A percentile compares a stretch with the other conserved stretches of the same genome.
phyloP scores from a whole-genome alignment of 2,329 filamentous ascomycete species.

The Cytospora mali region DNA sequence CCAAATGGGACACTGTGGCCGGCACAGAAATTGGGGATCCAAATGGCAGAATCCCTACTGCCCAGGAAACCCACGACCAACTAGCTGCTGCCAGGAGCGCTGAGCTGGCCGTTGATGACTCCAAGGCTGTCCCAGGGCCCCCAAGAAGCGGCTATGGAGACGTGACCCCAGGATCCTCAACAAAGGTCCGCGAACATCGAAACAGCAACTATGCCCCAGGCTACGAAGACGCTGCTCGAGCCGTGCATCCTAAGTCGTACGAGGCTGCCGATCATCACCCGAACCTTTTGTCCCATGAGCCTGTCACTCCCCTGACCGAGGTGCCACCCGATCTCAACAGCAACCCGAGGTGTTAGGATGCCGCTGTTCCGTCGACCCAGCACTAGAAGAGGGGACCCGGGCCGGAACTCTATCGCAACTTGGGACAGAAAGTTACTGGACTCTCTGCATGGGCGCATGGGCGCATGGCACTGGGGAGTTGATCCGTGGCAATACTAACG shows the following conservation, averaged over 20 bases:
- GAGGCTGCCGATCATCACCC: slow-evolving; percentile 7
- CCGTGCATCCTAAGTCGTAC: slow-evolving; percentile 3
- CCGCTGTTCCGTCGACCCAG: background rate
- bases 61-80: background rate
- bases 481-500: slow-evolving; percentile 3
- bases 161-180: background rate
- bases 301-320: slow-evolving; percentile 7
- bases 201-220: slow-evolving; percentile 19
- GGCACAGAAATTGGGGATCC: slow-evolving; percentile 16
- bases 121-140: background rate
- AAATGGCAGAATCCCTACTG: slow-evolving; percentile 13
- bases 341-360: background rate
- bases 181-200: slow-evolving; percentile 5
- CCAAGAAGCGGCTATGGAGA: background rate
- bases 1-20: background rate
- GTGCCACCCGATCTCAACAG: slow-evolving; percentile 6
- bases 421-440: background rate
- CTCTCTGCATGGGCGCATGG: slow-evolving; percentile 8
- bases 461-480: slow-evolving; percentile 2
- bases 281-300: slow-evolving; percentile 9
- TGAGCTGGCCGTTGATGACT: background rate
- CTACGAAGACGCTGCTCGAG: slow-evolving; percentile 11
- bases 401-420: background rate
- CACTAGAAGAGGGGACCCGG: slow-evolving; percentile 16
- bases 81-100: background rate